These are phyloP conservation scores for Trichoderma orchidacearum DNA, from an alignment of 495 filamentous ascomycete genomes.

Conservation along the genomic window DNA sequence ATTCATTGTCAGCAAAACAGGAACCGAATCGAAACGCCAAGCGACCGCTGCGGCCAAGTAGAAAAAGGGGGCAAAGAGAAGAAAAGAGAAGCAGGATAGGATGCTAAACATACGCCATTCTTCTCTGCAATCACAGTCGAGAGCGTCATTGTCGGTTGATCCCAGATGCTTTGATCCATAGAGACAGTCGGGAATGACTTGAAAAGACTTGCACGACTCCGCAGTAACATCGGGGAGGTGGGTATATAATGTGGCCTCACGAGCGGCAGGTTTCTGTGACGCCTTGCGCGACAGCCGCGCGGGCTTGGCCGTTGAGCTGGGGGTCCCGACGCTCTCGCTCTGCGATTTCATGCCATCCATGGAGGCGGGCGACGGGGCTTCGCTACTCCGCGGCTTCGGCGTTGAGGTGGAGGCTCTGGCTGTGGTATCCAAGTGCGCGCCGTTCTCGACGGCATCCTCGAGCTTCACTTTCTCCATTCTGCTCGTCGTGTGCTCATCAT, in stretches of 20 bases:
- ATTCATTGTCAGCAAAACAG: slow-evolving; percentile 5
- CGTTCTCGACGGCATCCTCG: slow-evolving; percentile 17
- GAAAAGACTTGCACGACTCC: slow-evolving; percentile 65
- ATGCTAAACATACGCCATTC: slow-evolving; percentile 74
- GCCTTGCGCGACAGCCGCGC: slow-evolving; percentile 63
- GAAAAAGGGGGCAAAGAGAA: neutral
- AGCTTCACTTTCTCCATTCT: slow-evolving; percentile 14
- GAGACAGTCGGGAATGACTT: slow-evolving; percentile 65
- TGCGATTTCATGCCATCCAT: slow-evolving; percentile 27
- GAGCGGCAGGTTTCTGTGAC: slow-evolving; percentile 52
- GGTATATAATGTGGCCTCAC: slow-evolving; percentile 49
- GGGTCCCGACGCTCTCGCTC: slow-evolving; percentile 24
- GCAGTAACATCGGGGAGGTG: slow-evolving; percentile 60
- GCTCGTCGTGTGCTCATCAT: slow-evolving; percentile 19
- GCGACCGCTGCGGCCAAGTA: slow-evolving; percentile 5
- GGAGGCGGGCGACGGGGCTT: slow-evolving; percentile 21
- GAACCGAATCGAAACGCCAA: slow-evolving; percentile 3
- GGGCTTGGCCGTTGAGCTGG: slow-evolving; percentile 28
- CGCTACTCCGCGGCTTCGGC: neutral
- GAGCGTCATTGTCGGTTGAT: slow-evolving; percentile 72
- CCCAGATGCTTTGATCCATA: slow-evolving; percentile 87
- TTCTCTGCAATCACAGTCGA: slow-evolving; percentile 91
- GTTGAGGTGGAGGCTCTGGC: neutral
- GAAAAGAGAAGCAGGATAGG: slow-evolving; percentile 1
- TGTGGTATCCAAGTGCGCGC: neutral